These are phyloP conservation scores for Daedalea quercina DNA, from an alignment of 768 basidiomycete genomes.

Conservation along the genomic window DNA sequence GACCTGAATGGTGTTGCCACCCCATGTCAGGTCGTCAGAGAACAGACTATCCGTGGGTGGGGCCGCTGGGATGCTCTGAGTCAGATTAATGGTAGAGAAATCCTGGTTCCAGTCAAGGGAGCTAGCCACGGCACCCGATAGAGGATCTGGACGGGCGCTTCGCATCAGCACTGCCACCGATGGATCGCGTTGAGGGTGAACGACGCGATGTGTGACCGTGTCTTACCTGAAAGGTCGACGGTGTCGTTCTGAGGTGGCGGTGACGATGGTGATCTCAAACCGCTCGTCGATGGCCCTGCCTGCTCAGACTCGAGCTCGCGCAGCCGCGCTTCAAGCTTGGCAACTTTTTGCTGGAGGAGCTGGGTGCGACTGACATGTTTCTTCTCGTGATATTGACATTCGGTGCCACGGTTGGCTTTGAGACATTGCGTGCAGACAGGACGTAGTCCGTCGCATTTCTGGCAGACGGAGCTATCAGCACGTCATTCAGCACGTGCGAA, in stretches of 20 bases:
- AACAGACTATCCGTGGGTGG: not conserved
- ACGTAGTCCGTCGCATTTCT: constrained; percentile 58
- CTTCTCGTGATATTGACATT: constrained; percentile 57
- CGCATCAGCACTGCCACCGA: not conserved
- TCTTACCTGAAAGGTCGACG: not conserved
- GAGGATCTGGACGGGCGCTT: not conserved
- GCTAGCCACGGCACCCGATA: not conserved
- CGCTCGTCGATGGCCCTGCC: constrained; percentile 1
- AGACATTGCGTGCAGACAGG: constrained; percentile 51
- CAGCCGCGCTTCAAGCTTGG: constrained; percentile 44
- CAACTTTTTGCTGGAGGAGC: constrained; percentile 49
- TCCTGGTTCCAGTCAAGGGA: not conserved
- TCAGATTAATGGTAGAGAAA: not conserved
- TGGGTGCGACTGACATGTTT: constrained; percentile 54
- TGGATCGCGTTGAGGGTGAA: not conserved
- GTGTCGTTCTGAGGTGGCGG: not conserved
- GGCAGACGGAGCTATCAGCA: constrained; percentile 2
- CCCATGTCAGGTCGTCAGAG: not conserved
- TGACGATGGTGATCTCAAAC: not conserved
- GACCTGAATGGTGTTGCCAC: not conserved
- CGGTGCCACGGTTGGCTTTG: constrained; percentile 42
- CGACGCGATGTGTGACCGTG: not conserved
- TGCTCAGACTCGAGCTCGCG: constrained; percentile 44
- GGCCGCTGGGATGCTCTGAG: not conserved
- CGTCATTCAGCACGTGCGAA: constrained; percentile 1